Evolutionary conservation across 2,329 filamentous ascomycete species (phyloP).

Genomic region (Colletotrichum filicis): DNA sequence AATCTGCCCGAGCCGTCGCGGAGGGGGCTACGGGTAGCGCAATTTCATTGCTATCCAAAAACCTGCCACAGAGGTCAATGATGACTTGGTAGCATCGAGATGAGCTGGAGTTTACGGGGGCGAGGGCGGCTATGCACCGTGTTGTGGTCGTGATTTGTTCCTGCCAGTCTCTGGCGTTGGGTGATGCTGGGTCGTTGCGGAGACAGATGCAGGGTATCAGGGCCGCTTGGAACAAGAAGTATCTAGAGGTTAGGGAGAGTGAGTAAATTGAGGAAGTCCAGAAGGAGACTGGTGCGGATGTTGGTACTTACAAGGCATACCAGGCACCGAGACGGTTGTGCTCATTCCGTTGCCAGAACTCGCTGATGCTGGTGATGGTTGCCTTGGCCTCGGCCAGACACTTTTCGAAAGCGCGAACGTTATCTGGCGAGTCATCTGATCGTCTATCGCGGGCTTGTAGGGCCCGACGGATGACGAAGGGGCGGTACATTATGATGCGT

Average conservation of each 20-base stretch:
- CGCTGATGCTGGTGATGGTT: slow-evolving; percentile 51
- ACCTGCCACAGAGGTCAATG: slow-evolving; percentile 51
- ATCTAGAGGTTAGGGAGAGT: slow-evolving; percentile 40
- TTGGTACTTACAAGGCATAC: slow-evolving; percentile 49
- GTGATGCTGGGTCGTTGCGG: slow-evolving; percentile 52
- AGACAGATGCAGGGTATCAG: slow-evolving; percentile 60
- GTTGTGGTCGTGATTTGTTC: slow-evolving; percentile 52
- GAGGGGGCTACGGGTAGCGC: neutral
- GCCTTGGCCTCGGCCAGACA: slow-evolving; percentile 54
- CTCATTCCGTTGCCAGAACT: slow-evolving; percentile 49
- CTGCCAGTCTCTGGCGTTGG: slow-evolving; percentile 51
- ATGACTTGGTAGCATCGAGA: slow-evolving; percentile 55
- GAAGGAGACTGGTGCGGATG: too few relatives aligned
- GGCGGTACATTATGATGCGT: slow-evolving; percentile 59
- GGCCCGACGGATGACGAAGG: slow-evolving; percentile 54
- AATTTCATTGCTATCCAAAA: slow-evolving; percentile 39
- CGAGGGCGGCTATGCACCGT: slow-evolving; percentile 48
- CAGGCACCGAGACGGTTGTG: slow-evolving; percentile 54
- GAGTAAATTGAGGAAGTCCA: neutral
- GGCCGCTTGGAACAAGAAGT: slow-evolving; percentile 61
- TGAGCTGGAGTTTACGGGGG: slow-evolving; percentile 51
- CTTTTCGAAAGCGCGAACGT: slow-evolving; percentile 37
- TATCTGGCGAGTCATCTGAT: slow-evolving; percentile 7
- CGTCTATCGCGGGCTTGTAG: slow-evolving; percentile 31
- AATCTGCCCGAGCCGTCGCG: neutral